These are phyloP conservation scores for Sporothrix protearum DNA, from an alignment of 2,329 filamentous ascomycete species.

Conservation along the genomic window DNA sequence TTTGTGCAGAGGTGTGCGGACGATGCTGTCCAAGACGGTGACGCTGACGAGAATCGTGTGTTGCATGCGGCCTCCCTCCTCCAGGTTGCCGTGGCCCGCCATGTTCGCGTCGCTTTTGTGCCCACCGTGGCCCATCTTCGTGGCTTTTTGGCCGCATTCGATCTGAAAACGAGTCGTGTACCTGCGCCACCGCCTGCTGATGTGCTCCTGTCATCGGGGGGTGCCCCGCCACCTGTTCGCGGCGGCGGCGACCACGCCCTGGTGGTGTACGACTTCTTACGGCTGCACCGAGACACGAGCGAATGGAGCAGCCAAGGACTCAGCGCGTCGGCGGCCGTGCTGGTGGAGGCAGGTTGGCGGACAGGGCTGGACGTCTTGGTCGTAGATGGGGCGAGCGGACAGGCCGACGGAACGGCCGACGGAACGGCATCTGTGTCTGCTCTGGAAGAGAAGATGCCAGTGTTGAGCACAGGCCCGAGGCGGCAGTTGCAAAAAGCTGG, in stretches of 20 bases:
- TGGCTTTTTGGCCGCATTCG: slow-evolving; percentile 64
- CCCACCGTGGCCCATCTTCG: slow-evolving; percentile 74
- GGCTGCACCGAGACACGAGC: slow-evolving; percentile 63
- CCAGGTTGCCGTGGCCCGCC: slow-evolving; percentile 64
- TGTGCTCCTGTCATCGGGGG: background rate
- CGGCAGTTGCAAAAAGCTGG: slow-evolving; percentile 26
- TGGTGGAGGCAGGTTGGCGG: slow-evolving; percentile 58
- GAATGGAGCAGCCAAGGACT: slow-evolving; percentile 75
- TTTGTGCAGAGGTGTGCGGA: slow-evolving; percentile 61
- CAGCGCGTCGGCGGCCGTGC: slow-evolving; percentile 55
- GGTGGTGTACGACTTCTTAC: slow-evolving; percentile 59
- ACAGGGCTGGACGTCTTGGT: slow-evolving; percentile 45
- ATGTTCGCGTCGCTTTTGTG: slow-evolving; percentile 68
- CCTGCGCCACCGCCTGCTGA: slow-evolving; percentile 37
- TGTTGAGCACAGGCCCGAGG: slow-evolving; percentile 42
- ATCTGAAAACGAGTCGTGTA: slow-evolving; percentile 38
- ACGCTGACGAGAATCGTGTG: slow-evolving; percentile 37
- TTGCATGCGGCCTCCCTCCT: slow-evolving; percentile 60
- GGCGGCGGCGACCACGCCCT: slow-evolving; percentile 41
- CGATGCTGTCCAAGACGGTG: slow-evolving; percentile 28
- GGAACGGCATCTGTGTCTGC: background rate
- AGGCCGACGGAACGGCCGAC: slow-evolving; percentile 44
- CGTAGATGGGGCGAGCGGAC: slow-evolving; percentile 40
- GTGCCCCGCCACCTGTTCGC: background rate
- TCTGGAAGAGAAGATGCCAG: slow-evolving; percentile 40